Evolutionary conservation across 495 filamentous ascomycete genomes (phyloP).

Genomic region (Tuber magnatum): DNA sequence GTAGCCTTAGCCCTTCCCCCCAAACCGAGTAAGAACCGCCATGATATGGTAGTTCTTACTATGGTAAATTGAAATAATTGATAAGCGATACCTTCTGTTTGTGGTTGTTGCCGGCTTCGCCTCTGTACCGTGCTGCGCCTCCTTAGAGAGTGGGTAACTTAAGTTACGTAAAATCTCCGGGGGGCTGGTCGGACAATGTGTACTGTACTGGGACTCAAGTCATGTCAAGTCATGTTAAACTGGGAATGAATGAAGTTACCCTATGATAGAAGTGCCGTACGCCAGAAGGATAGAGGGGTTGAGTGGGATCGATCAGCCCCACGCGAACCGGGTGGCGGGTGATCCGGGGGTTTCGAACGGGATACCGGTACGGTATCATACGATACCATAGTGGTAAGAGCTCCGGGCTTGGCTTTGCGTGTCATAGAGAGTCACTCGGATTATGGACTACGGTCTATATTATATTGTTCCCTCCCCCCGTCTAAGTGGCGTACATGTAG

Average conservation of each 20-base stretch:
- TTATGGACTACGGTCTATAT: background rate
- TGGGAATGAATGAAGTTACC: too few species aligned
- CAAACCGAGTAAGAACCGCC: too few species aligned
- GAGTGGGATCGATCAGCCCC: too few species aligned
- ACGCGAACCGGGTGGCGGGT: background rate
- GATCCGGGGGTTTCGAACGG: too few species aligned
- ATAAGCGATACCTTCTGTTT: background rate
- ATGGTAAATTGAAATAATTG: background rate
- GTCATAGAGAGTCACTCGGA: background rate
- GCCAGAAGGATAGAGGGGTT: too few species aligned
- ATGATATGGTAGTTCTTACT: too few species aligned
- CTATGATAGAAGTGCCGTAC: background rate
- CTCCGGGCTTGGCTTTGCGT: background rate
- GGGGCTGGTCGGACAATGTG: background rate
- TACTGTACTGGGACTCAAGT: background rate
- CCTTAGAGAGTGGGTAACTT: background rate
- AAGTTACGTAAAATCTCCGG: background rate
- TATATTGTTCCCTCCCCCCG: background rate
- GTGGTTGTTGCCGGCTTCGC: background rate
- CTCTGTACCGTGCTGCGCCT: background rate
- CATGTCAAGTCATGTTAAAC: too few species aligned
- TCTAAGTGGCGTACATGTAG: background rate
- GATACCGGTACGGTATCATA: background rate
- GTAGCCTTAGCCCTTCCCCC: too few species aligned
- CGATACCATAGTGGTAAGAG: background rate